Percentiles rank a stretch among this genome's conserved stretches.
phyloP scores from a whole-genome alignment of 495 filamentous ascomycete genomes.

The Trichoderma virens region DNA sequence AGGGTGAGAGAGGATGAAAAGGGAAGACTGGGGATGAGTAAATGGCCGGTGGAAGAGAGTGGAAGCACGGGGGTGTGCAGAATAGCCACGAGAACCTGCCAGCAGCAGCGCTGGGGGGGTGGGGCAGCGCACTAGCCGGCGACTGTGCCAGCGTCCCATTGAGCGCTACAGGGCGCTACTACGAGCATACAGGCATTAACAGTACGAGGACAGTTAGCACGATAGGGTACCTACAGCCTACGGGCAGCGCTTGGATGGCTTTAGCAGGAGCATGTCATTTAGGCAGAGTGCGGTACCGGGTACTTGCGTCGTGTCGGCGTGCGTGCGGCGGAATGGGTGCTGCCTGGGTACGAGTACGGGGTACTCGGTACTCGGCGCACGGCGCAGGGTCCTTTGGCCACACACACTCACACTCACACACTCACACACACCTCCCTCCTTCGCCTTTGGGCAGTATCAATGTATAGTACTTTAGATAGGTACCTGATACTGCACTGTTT shows the following conservation, averaged over 20 bases:
- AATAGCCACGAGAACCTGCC: slow-evolving; percentile 1
- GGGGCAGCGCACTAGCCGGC: not conserved
- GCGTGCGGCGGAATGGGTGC: not conserved
- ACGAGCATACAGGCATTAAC: not conserved
- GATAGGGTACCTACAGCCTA: no score
- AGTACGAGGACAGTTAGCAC: no score
- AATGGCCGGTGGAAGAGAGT: not conserved
- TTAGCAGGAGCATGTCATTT: no score
- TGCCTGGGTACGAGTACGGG: not conserved
- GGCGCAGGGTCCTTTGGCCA: no score
- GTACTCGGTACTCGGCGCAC: not conserved
- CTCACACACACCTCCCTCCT: no score
- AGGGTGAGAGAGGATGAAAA: slow-evolving; percentile 10
- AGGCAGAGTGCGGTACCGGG: not conserved
- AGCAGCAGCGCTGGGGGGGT: slow-evolving; percentile 2
- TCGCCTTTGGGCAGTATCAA: no score
- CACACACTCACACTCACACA: not conserved
- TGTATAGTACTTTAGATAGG: not conserved
- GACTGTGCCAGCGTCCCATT: not conserved
- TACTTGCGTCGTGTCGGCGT: not conserved
- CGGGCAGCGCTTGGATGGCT: no score
- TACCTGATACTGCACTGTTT: no score
- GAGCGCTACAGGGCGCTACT: not conserved
- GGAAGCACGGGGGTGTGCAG: not conserved
- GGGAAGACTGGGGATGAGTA: slow-evolving; percentile 6